Evolutionary conservation across 1,284 basidiomycete species (phyloP).

Genomic region (Gomphus bonarii): DNA sequence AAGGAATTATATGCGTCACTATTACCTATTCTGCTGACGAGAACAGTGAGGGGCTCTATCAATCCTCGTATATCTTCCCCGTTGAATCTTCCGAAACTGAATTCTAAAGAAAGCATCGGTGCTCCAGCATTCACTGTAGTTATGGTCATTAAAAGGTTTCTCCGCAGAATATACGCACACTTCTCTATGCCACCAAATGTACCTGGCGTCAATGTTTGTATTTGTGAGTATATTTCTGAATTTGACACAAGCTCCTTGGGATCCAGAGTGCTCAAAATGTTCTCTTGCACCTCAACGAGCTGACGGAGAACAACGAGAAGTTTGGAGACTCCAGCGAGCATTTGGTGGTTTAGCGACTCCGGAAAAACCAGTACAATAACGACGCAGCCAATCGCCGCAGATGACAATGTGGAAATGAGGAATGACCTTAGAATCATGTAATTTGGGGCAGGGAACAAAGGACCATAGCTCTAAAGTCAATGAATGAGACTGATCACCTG

Average conservation of each 20-base stretch:
- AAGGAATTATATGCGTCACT: neutral
- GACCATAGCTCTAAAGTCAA: constrained; percentile 30
- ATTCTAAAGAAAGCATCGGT: constrained; percentile 39
- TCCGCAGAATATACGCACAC: constrained; percentile 11
- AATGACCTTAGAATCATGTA: constrained; percentile 54
- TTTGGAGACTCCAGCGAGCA: constrained; percentile 24
- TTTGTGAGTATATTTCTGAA: constrained; percentile 23
- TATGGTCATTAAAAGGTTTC: neutral
- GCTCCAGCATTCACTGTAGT: constrained; percentile 29
- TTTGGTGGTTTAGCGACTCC: constrained; percentile 52
- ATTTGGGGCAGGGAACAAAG: constrained; percentile 53
- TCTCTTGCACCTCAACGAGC: constrained; percentile 30
- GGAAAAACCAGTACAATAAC: constrained; percentile 61
- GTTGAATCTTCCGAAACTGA: constrained; percentile 44
- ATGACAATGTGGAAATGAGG: constrained; percentile 48
- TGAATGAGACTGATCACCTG: neutral
- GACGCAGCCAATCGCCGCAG: constrained; percentile 49
- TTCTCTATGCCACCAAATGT: neutral
- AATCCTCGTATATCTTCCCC: constrained; percentile 35
- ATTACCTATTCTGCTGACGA: constrained; percentile 1
- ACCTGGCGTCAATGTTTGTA: constrained; percentile 19
- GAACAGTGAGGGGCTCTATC: constrained; percentile 4
- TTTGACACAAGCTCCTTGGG: constrained; percentile 24
- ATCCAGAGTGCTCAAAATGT: constrained; percentile 28
- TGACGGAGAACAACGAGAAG: constrained; percentile 26